Evolutionary conservation across 2,329 filamentous ascomycete genomes (phyloP).

Genomic region (Pseudocercospora ulei): DNA sequence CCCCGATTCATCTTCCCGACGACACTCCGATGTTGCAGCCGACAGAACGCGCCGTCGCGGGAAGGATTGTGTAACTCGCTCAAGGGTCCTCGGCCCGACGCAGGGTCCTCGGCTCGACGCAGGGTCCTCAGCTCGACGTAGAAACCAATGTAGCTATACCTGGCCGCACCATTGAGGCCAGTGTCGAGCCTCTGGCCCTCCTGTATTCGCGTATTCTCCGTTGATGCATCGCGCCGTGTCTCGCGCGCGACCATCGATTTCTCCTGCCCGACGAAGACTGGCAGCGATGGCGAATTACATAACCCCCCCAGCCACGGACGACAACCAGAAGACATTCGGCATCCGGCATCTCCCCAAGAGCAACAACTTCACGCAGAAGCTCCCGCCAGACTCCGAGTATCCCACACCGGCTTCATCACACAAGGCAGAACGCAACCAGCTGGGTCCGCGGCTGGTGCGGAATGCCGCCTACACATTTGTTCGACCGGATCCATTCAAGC

Average conservation of each 20-base stretch:
- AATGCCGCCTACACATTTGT: conserved; percentile 85
- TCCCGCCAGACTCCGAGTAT: conserved; percentile 68
- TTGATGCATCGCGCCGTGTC: conserved; percentile 22
- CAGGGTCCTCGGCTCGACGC: too few species aligned
- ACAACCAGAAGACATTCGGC: conserved; percentile 31
- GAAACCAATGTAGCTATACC: too few species aligned
- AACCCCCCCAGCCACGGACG: conserved; percentile 25
- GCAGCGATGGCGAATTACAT: conserved; percentile 41
- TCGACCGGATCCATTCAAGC: conserved; percentile 60
- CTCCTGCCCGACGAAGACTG: conserved; percentile 29
- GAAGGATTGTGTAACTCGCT: not conserved
- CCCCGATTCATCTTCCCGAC: conserved; percentile 34
- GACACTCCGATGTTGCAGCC: conserved; percentile 1
- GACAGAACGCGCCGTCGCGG: conserved; percentile 1
- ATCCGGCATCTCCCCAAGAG: conserved; percentile 52
- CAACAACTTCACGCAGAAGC: conserved; percentile 53
- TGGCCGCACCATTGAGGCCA: conserved; percentile 5
- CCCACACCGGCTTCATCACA: conserved; percentile 75
- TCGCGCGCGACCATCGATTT: conserved; percentile 17
- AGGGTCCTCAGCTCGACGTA: too few species aligned
- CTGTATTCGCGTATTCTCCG: not conserved
- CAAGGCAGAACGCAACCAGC: conserved; percentile 62
- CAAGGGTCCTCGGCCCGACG: too few species aligned
- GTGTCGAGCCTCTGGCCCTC: not conserved
- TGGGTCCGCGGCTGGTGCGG: conserved; percentile 73